These are phyloP conservation scores for Melampsora larici-populina DNA, from an alignment of 1,284 basidiomycete genomes.

Conservation along the genomic window DNA sequence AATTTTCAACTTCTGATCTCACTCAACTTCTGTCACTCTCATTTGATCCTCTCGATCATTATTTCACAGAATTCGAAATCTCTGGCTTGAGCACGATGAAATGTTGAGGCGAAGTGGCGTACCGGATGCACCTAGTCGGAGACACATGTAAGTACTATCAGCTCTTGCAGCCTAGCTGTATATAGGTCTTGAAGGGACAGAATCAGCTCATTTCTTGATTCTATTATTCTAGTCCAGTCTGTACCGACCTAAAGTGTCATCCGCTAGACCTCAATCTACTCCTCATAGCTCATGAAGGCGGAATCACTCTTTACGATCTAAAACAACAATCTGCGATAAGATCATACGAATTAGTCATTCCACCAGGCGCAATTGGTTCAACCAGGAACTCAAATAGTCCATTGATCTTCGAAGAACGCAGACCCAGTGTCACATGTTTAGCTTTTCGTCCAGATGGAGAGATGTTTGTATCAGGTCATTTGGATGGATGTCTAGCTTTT, in stretches of 20 bases:
- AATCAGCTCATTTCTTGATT: not conserved
- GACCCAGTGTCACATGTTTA: slow-evolving; percentile 70
- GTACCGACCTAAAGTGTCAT: slow-evolving; percentile 67
- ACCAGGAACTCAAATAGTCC: slow-evolving; percentile 61
- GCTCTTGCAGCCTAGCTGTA: slow-evolving; percentile 34
- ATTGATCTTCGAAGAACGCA: slow-evolving; percentile 66
- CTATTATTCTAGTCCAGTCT: slow-evolving; percentile 56
- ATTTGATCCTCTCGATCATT: not conserved
- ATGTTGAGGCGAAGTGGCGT: slow-evolving; percentile 63
- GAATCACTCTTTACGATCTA: slow-evolving; percentile 69
- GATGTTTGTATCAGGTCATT: slow-evolving; percentile 66
- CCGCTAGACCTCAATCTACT: slow-evolving; percentile 76
- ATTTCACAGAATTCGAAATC: slow-evolving; percentile 62
- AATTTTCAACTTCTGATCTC: not conserved
- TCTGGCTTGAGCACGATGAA: slow-evolving; percentile 73
- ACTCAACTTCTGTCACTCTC: not conserved
- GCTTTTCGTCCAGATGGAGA: slow-evolving; percentile 62
- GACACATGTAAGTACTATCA: slow-evolving; percentile 54
- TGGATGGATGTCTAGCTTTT: slow-evolving; percentile 82
- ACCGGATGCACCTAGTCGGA: slow-evolving; percentile 56
- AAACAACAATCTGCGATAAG: slow-evolving; percentile 63
- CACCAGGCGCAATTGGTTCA: slow-evolving; percentile 76
- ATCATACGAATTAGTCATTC: slow-evolving; percentile 66
- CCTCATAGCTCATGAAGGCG: slow-evolving; percentile 78
- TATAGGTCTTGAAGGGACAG: slow-evolving; percentile 44